Conservation (phyloP, 306 rosid species). For the Fragaria iinumae region DNA sequence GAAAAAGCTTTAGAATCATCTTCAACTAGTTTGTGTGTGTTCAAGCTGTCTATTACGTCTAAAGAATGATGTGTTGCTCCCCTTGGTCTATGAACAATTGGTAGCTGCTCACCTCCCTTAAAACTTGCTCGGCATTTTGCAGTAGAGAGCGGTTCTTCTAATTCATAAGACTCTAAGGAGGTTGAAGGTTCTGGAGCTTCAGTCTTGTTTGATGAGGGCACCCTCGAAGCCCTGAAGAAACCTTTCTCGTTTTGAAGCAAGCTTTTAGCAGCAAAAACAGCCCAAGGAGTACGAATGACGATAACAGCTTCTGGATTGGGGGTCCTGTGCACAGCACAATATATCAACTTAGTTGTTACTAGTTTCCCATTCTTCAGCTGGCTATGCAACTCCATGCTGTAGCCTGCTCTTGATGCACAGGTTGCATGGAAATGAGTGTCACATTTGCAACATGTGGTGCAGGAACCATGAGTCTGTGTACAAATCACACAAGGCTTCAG, state of each 20-base stretch:
- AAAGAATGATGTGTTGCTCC: conserved; percentile 71
- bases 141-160: conserved; percentile 55
- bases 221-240: conserved; percentile 73
- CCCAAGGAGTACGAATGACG: conserved; percentile 61
- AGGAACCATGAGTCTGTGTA: conserved; percentile 90
- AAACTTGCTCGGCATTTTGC: conserved; percentile 65
- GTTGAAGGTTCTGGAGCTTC: conserved; percentile 53
- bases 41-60: conserved; percentile 54
- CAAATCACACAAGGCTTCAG: conserved; percentile 82
- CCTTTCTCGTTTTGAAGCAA: conserved; percentile 67
- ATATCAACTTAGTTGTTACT: conserved; percentile 63
- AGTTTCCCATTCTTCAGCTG: conserved; percentile 61
- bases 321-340: conserved; percentile 78
- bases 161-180: conserved; percentile 44
- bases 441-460: conserved; percentile 86
- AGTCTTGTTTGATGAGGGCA: conserved; percentile 53
- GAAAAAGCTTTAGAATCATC: conserved; percentile 57
- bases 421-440: conserved; percentile 80
- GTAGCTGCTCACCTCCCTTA: conserved; percentile 52
- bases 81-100: conserved; percentile 66
- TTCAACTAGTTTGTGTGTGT: conserved; percentile 53
- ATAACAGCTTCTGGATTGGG: conserved; percentile 81
- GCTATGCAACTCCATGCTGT: conserved; percentile 82
- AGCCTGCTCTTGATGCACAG: conserved; percentile 93
- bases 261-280: conserved; percentile 68